Conservation (phyloP, 129 eudicot genomes). For the Sambucus nigra region DNA sequence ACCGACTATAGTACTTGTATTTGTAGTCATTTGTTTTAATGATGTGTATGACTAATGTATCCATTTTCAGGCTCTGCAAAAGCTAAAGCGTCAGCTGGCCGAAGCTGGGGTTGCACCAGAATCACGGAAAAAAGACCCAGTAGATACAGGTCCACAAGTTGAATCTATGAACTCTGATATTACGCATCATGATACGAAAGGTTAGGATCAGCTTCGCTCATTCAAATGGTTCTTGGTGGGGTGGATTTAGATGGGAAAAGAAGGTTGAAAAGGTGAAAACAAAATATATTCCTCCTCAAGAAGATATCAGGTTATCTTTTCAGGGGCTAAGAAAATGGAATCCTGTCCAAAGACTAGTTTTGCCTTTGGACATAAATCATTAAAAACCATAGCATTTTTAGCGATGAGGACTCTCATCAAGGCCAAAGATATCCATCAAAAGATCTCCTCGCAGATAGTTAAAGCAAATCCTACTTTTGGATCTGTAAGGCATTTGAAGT, state of each 20-base stretch:
- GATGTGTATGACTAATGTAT: too few species aligned
- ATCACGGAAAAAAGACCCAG: too few species aligned
- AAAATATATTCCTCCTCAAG: conserved; percentile 31
- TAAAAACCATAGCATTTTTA: conserved; percentile 6
- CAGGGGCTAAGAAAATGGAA: conserved; percentile 7
- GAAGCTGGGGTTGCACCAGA: too few species aligned
- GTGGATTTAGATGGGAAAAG: conserved; percentile 18
- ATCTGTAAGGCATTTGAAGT: not conserved
- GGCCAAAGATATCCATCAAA: conserved; percentile 1
- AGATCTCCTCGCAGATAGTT: not conserved
- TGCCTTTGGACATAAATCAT: not conserved
- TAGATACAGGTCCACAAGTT: too few species aligned
- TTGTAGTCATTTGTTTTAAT: too few species aligned
- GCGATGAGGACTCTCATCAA: not conserved
- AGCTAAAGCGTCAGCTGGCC: too few species aligned
- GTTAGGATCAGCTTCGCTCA: conserved; percentile 6
- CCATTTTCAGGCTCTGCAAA: too few species aligned
- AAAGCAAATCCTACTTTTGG: conserved; percentile 5
- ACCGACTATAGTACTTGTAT: too few species aligned
- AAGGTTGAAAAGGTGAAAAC: conserved; percentile 32
- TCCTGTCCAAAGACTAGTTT: not conserved
- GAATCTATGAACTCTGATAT: too few species aligned
- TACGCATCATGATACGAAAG: not conserved
- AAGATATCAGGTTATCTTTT: conserved; percentile 47
- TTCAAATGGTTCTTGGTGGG: conserved; percentile 2